A percentile compares a stretch with the other conserved stretches of the same genome.
Evolutionary conservation across 768 basidiomycete genomes (phyloP).

Genomic region (Rickenella mellea): DNA sequence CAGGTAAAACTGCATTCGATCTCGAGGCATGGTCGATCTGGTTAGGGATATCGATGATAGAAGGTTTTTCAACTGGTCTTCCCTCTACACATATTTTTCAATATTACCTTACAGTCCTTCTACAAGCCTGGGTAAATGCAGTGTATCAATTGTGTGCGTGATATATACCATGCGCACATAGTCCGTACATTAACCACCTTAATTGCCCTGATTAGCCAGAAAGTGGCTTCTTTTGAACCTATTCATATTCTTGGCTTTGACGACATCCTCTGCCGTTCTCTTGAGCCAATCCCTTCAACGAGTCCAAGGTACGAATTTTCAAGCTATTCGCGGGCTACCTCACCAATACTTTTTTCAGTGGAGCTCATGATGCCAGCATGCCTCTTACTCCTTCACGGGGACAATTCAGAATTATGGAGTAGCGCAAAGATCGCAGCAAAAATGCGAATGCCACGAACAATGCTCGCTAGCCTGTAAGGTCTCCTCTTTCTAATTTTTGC

Average conservation of each 20-base stretch:
- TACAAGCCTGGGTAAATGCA: not conserved
- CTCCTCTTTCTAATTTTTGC: not conserved
- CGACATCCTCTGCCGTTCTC: not conserved
- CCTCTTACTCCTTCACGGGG: not conserved
- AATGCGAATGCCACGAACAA: not conserved
- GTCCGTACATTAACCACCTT: not conserved
- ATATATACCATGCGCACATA: not conserved
- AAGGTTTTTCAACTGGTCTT: not conserved
- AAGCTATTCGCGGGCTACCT: not conserved
- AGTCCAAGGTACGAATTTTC: not conserved
- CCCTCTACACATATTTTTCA: not conserved
- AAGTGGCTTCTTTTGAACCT: not conserved
- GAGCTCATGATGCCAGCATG: not conserved
- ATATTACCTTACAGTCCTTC: not conserved
- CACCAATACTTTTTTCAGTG: not conserved
- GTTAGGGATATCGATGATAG: not conserved
- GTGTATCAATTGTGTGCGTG: not conserved
- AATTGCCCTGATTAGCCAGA: not conserved
- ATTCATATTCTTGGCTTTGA: not conserved
- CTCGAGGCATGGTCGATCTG: not conserved
- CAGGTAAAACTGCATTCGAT: constrained; percentile 1
- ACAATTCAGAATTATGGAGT: not conserved
- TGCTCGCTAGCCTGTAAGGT: not conserved
- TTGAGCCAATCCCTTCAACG: not conserved
- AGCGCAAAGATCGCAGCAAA: not conserved